Base-by-base conservation (phyloP, 2,329 filamentous ascomycete genomes). In the Nothophaeocryptopus gaeumannii region DNA sequence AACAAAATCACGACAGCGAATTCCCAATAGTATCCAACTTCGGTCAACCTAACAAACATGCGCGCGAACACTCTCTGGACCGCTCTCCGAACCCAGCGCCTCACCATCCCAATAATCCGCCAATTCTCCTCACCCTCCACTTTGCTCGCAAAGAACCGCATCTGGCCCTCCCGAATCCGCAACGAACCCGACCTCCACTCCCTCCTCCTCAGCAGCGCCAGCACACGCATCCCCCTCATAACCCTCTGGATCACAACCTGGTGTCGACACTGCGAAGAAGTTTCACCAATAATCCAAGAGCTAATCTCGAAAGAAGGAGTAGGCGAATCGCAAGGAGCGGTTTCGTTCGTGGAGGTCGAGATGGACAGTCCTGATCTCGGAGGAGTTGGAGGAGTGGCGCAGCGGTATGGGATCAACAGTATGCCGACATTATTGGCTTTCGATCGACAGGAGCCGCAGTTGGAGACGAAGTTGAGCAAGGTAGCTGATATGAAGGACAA, bases 231-330 rank as follows among this genome's bases (percentile, higher is more conserved):
- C 8, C 68, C 75, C 0, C 61, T 79, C 0, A 69, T 78, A 38
- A 78, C 76, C 0, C 62, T 78, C 9, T 79, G 75, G 75, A 75
- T 69, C 35, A 73, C 76, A 2, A 70, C 70, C 3, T 78, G 74
- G 72, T 75, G 72, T 53, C 60, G 66, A 1, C 71, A 70, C 5
- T 77, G 74, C 60, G 68, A 70, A 16, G 59, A 63, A 8, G 64
- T 77, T 5, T 67, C 69, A 8, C 74, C 74, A 1, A 53, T 77
- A 5, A 44, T 78, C 8, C 63, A 61, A n/a, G 54, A 63, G 2
- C 58, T 78, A 31, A 67, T 78, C 26, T 67, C 72, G 44, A 63
- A 70, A 29, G 72, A 75, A 37, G 65, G 70, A 1, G 59, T 74
- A 0, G 76, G 75, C 1, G 72, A 78, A 53, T 53, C 55, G 1